Conservation (phyloP, 768 basidiomycete genomes). For the Lepiota subincarnata region DNA sequence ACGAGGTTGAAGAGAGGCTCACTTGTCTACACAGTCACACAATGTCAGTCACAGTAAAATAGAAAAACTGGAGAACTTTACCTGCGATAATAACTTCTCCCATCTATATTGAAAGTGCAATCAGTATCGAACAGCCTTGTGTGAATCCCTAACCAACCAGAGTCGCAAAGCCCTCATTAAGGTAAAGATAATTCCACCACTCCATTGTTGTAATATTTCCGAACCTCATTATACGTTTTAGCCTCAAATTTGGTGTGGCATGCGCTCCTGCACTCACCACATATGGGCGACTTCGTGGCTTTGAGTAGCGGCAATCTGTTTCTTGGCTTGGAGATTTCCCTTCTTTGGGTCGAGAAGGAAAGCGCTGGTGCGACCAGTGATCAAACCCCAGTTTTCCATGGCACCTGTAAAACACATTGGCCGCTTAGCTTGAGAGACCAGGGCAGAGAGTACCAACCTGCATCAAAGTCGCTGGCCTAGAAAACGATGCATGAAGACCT, state of each 20-base stretch:
- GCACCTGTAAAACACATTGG: constrained; percentile 40
- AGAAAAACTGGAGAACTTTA: constrained; percentile 25
- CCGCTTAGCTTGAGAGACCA: neutral
- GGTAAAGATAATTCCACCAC: constrained; percentile 85
- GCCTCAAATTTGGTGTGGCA: neutral
- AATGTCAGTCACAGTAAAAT: constrained; percentile 1
- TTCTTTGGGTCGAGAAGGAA: constrained; percentile 78
- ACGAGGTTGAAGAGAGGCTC: constrained; percentile 17
- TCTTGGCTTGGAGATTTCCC: constrained; percentile 68
- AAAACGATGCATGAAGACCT: neutral
- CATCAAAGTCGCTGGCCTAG: constrained; percentile 83
- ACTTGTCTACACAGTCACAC: constrained; percentile 44
- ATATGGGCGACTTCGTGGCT: constrained; percentile 87
- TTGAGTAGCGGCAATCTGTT: constrained; percentile 72
- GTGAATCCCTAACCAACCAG: constrained; percentile 43
- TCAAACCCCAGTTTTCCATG: constrained; percentile 96
- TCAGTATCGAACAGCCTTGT: neutral
- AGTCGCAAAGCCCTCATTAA: constrained; percentile 88
- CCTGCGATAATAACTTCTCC: constrained; percentile 84
- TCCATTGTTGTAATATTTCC: constrained; percentile 93
- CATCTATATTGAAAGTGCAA: constrained; percentile 43
- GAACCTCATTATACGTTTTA: constrained; percentile 48
- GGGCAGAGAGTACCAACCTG: constrained; percentile 38
- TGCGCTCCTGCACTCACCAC: constrained; percentile 42
- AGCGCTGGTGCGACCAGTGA: constrained; percentile 81